These are phyloP conservation scores for Pseudisothecium myosuroides DNA, from an alignment of 225 moss, liverwort and hornwort genomes.

Conservation along the genomic window DNA sequence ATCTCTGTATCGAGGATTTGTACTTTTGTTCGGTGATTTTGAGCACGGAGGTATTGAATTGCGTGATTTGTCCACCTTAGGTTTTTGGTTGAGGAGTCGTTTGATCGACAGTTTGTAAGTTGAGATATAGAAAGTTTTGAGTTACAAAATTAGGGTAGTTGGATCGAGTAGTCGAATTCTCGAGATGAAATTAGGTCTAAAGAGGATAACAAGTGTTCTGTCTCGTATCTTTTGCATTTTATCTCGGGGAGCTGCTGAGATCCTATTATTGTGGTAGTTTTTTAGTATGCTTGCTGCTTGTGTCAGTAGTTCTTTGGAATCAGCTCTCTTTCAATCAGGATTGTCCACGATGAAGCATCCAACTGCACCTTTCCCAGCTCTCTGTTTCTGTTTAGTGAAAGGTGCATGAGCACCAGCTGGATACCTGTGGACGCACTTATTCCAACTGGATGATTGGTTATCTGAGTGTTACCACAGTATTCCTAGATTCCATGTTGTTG, in stretches of 20 bases:
- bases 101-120: neutral
- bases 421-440: neutral
- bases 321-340: neutral
- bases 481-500: neutral
- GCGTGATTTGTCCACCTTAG: neutral
- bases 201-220: neutral
- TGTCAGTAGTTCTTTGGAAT: neutral
- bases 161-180: neutral
- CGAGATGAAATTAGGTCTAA: neutral
- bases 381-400: neutral
- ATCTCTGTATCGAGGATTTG: neutral
- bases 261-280: neutral
- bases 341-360: neutral
- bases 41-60: neutral
- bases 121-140: neutral
- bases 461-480: neutral
- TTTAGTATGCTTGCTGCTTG: neutral
- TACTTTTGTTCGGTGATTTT: neutral
- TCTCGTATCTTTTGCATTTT: neutral
- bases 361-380: neutral
- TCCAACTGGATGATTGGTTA: neutral
- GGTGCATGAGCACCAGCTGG: neutral
- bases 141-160: neutral
- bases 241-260: neutral
- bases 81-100: neutral